Evolutionary conservation across 2,329 filamentous ascomycete species (phyloP).

Genomic region (Epichloe sp.): DNA sequence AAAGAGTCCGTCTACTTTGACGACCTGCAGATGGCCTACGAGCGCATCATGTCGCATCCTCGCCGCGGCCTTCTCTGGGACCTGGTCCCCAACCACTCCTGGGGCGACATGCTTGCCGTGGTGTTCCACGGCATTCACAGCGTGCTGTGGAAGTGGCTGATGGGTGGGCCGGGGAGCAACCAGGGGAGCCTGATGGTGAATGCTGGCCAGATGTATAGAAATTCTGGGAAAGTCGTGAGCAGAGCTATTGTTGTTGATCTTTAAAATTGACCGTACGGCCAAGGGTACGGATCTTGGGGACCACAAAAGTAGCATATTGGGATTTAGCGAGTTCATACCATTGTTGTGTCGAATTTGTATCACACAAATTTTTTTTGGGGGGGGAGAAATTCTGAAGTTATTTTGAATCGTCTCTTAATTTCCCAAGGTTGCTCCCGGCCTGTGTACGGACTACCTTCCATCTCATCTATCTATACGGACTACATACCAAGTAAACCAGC

Average conservation of each 20-base stretch:
- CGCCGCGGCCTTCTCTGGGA: constrained; percentile 31
- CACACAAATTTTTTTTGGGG: no score
- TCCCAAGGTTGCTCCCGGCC: no score
- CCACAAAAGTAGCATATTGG: neutral
- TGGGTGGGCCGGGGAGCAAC: constrained; percentile 38
- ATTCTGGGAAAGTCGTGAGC: constrained; percentile 34
- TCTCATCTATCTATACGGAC: no score
- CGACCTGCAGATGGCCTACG: constrained; percentile 56
- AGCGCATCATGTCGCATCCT: constrained; percentile 41
- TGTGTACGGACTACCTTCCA: no score
- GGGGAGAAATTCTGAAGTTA: no score
- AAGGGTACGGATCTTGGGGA: no score
- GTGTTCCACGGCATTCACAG: constrained; percentile 31
- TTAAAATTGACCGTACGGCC: constrained; percentile 4
- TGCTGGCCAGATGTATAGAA: constrained; percentile 41
- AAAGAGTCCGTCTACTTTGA: constrained; percentile 62
- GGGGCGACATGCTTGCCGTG: constrained; percentile 33
- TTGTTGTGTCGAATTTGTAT: no score
- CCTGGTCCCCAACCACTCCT: constrained; percentile 30
- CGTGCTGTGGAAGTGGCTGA: constrained; percentile 43
- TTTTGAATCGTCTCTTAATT: no score
- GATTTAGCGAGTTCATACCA: neutral
- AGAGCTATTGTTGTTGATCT: constrained; percentile 24
- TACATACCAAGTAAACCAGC: no score
- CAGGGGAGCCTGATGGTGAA: constrained; percentile 42